Conservation (phyloP, 352 stramenopile genomes). For the Salisapilia sapeloensis region DNA sequence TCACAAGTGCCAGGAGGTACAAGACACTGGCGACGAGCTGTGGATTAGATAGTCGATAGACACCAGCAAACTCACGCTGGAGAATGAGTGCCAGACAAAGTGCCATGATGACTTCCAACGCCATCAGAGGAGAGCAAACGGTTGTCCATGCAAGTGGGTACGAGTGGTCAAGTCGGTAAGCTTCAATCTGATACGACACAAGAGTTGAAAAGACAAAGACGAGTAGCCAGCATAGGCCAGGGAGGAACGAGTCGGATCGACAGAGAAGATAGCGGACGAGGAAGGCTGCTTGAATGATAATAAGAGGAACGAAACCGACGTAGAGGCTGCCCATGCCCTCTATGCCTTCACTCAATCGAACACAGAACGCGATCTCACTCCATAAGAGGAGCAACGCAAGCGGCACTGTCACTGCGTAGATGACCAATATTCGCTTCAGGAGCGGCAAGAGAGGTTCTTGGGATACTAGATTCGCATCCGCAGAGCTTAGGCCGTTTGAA, state of each 20-base stretch:
- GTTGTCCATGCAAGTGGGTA: conserved; percentile 57
- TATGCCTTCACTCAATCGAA: conserved; percentile 21
- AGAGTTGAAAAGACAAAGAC: conserved; percentile 67
- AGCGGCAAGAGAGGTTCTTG: conserved; percentile 69
- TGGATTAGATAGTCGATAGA: conserved; percentile 59
- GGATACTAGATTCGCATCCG: too few species aligned
- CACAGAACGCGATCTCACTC: conserved; percentile 72
- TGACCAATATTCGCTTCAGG: conserved; percentile 46
- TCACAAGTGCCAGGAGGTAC: conserved; percentile 46
- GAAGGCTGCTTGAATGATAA: conserved; percentile 71
- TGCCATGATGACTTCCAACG: conserved; percentile 42
- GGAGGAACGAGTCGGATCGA: conserved; percentile 52
- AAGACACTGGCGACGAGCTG: conserved; percentile 56
- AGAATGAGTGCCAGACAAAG: conserved; percentile 36
- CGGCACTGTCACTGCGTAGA: conserved; percentile 60
- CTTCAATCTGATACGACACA: conserved; percentile 60
- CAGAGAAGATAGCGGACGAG: conserved; percentile 70
- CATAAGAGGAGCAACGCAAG: conserved; percentile 56
- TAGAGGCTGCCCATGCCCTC: conserved; percentile 31
- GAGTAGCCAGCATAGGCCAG: conserved; percentile 59
- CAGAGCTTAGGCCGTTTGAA: too few species aligned
- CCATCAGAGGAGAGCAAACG: conserved; percentile 46
- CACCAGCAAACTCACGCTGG: conserved; percentile 59
- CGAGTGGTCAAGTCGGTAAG: conserved; percentile 7
- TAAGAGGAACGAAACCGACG: conserved; percentile 56